Conservation (phyloP, 2,329 filamentous ascomycete species). For the Clonostachys sp. region DNA sequence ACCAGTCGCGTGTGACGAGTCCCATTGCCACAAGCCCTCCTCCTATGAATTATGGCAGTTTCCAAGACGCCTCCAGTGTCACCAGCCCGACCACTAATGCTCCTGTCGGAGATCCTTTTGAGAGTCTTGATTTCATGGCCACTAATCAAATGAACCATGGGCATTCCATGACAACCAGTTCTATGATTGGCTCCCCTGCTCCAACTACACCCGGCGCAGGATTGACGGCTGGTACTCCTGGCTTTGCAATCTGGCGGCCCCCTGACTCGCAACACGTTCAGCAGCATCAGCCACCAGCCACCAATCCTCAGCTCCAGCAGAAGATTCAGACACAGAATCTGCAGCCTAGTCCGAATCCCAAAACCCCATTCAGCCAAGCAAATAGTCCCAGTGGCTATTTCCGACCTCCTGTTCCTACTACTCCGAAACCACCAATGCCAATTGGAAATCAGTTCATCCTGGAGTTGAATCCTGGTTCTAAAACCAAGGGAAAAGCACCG, state of each 20-base stretch:
- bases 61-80: slow-evolving; percentile 19
- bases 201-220: slow-evolving; percentile 1
- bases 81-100: slow-evolving; percentile 15
- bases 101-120: slow-evolving; percentile 19
- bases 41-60: slow-evolving; percentile 20
- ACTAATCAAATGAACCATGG: not conserved
- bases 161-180: not conserved
- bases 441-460: slow-evolving; percentile 26
- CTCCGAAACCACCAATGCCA: slow-evolving; percentile 28
- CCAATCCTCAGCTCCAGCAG: not conserved
- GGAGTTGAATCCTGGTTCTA: slow-evolving; percentile 23
- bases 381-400: slow-evolving; percentile 19
- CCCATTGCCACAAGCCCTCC: slow-evolving; percentile 20
- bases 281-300: slow-evolving; percentile 4
- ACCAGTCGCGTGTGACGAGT: slow-evolving; percentile 19
- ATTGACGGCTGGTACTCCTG: slow-evolving; percentile 15
- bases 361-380: not conserved
- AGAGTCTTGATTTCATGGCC: slow-evolving; percentile 24
- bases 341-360: not conserved
- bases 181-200: not conserved
- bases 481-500: slow-evolving; percentile 25
- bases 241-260: slow-evolving; percentile 29
- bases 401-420: slow-evolving; percentile 31
- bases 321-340: slow-evolving; percentile 4
- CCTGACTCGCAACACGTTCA: slow-evolving; percentile 15